Conservation (phyloP, 1,139 yeast genomes). For the Candida neerlandica region DNA sequence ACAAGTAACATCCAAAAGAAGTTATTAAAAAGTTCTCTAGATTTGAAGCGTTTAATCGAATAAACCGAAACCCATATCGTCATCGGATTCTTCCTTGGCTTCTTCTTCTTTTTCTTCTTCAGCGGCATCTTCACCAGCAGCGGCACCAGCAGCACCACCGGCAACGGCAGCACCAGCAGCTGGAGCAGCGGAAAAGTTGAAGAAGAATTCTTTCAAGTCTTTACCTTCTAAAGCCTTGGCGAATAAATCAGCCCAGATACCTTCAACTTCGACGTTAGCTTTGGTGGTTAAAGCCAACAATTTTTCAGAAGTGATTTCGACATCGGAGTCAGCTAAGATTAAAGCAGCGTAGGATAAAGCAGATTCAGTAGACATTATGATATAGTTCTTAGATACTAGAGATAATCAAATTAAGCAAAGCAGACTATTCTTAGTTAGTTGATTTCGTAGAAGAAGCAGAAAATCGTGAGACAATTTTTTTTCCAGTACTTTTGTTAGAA, state of each 20-base stretch:
- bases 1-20: constrained; percentile 5
- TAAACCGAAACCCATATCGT: constrained; percentile 85
- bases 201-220: constrained; percentile 74
- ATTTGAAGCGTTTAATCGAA: constrained; percentile 56
- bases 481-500: background rate
- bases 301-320: constrained; percentile 78
- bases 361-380: constrained; percentile 75
- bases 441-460: constrained; percentile 1
- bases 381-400: constrained; percentile 33
- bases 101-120: constrained; percentile 59
- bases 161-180: constrained; percentile 61
- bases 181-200: constrained; percentile 76
- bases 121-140: constrained; percentile 59
- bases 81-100: constrained; percentile 61
- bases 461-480: background rate
- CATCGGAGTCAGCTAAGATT: constrained; percentile 82
- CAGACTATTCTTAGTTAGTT: constrained; percentile 67
- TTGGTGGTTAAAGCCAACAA: constrained; percentile 62
- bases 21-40: constrained; percentile 1
- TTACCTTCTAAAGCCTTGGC: constrained; percentile 81
- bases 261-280: constrained; percentile 52
- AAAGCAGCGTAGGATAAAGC: constrained; percentile 88
- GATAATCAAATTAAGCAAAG: constrained; percentile 55
- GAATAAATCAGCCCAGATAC: constrained; percentile 80
- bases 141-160: constrained; percentile 59